Evolutionary conservation across 345 rosid genomes (phyloP).

Genomic region (Noccaea bulbosa): DNA sequence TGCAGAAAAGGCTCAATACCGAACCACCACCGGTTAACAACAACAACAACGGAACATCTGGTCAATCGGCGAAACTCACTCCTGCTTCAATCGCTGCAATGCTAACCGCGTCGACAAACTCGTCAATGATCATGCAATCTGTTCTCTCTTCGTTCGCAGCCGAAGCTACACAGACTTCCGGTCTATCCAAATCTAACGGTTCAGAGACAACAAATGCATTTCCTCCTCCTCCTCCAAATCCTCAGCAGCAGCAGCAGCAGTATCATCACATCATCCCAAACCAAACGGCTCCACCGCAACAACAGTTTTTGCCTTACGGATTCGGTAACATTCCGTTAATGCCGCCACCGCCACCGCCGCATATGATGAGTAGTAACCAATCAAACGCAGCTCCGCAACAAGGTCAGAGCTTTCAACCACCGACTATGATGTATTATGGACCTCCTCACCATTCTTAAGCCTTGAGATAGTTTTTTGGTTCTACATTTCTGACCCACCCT

Average conservation of each 20-base stretch:
- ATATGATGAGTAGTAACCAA: constrained; percentile 56
- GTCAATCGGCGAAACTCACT: constrained; percentile 57
- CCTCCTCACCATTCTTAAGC: constrained; percentile 58
- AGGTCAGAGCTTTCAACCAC: constrained; percentile 65
- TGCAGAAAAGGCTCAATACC: constrained; percentile 60
- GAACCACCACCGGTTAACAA: constrained; percentile 22
- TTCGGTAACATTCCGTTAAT: constrained; percentile 60
- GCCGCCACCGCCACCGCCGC: constrained; percentile 50
- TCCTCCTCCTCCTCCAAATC: constrained; percentile 44
- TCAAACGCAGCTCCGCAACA: constrained; percentile 42
- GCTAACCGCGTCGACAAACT: constrained; percentile 78
- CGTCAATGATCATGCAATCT: constrained; percentile 88
- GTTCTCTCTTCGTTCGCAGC: constrained; percentile 92
- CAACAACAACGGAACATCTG: constrained; percentile 46
- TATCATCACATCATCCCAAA: constrained; percentile 55
- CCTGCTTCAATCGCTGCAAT: constrained; percentile 88
- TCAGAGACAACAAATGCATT: constrained; percentile 52
- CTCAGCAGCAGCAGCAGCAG: constrained; percentile 39
- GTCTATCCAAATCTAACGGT: constrained; percentile 51
- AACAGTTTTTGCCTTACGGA: constrained; percentile 61
- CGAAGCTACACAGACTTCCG: constrained; percentile 72
- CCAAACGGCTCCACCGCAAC: constrained; percentile 47
- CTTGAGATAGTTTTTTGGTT: neutral
- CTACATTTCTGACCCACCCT: neutral
- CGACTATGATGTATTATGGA: constrained; percentile 64